Evolutionary conservation across 306 rosid genomes (phyloP), one percentile per base, ranked within the genome.

Genomic region (Trichosanthes truncata): DNA sequence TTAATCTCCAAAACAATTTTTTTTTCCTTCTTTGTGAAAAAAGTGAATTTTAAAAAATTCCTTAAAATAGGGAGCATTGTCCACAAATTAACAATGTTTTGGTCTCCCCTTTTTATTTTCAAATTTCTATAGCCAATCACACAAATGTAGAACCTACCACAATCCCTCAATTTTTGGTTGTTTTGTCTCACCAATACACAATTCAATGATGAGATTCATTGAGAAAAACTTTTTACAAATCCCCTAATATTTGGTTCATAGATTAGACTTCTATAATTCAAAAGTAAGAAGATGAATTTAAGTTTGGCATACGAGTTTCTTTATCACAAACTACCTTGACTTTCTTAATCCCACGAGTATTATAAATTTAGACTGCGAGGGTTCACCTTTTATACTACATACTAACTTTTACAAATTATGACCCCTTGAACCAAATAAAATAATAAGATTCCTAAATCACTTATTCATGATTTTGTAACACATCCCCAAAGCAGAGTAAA

Each of bases 121-220:
- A 40, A 38, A 20, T 38, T 9, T 40, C 2, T 21, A 41, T 3
- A 68, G 29, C 31, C 15, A 41, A 65, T 65, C 72, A 65, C 6
- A 12, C 41, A 62, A 62, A 62, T 62, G 3, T 62, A 5, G 40
- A 38, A 9, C 31, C 52, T 4, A 40, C 3, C 31, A n/a, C 74
- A 68, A 68, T 68, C 51, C 75, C 75, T 3, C 75, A 20, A 38
- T 68, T 68, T 65, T 41, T 38, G 74, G 74, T 65, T 40, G 46
- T 9, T 66, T 67, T 67, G 74, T 40, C 49, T 48, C 74, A 67
- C 26, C 15, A 35, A 35, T 40, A 38, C 9, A 18, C 29, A 66
- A 66, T 66, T 66, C 46, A 35, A 67, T 26, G n/a, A 60, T 60
- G 38, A 60, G n/a, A 46, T 46, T 45, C 49, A 45, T 45, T 45